These are phyloP conservation scores for Chimonanthus salicifolius DNA, from an alignment of 164 flowering plant genomes.

Conservation along the genomic window DNA sequence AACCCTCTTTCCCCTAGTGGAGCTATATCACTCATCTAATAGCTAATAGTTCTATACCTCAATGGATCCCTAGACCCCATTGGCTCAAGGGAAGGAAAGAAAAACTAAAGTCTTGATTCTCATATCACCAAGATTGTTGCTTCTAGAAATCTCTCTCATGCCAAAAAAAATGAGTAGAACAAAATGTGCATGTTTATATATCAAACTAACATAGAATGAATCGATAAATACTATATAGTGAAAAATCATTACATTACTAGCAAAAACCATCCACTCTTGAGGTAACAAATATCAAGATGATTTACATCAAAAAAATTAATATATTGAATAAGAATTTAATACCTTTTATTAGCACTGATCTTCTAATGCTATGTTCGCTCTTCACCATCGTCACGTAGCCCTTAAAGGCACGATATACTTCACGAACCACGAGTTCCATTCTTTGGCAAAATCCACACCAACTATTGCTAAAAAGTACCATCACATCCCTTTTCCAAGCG, in stretches of 20 bases:
- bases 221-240: no score
- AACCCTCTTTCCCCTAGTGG: no score
- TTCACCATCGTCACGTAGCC: constrained; percentile 36
- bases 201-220: no score
- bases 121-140: not conserved
- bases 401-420: constrained; percentile 66
- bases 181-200: no score
- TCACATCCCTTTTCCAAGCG: constrained; percentile 59
- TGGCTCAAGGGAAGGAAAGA: not conserved
- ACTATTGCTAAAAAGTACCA: constrained; percentile 75
- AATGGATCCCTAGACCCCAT: no score
- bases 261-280: no score
- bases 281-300: no score
- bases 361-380: constrained; percentile 25
- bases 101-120: not conserved
- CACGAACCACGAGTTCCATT: constrained; percentile 88
- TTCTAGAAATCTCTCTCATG: not conserved
- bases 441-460: constrained; percentile 98
- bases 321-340: constrained; percentile 10
- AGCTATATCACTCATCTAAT: no score
- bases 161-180: no score
- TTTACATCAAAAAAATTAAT: not conserved
- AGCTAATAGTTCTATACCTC: no score
- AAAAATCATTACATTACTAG: no score
- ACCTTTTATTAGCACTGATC: constrained; percentile 29